Base-by-base conservation (phyloP, 2,329 filamentous ascomycete species). In the Cryoendolithus antarcticus region DNA sequence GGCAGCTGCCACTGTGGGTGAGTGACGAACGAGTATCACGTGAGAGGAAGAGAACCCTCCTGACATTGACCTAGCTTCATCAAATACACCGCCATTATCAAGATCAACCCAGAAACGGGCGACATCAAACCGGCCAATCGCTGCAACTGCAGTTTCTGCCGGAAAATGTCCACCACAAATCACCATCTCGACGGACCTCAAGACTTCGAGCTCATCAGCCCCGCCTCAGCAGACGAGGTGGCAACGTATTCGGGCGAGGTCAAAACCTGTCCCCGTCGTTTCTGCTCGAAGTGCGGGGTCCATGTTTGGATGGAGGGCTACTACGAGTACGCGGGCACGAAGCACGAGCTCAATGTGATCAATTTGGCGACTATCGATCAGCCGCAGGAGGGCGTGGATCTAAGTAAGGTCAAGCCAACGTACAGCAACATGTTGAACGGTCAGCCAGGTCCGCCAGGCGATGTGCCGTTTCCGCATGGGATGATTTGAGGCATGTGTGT, bases 291-390 rank as follows among this genome's bases (percentile, higher is more conserved):
- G 8, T 42, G 40, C 8, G 40, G 40, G 4, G 24, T 32, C 19
- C 40, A 42, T 13, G 36, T 42, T 7, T 38, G 35, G 40, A 42
- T 42, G 40, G 24, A 42, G 3, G 40, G 40, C 10, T 37, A 30
- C 12, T 42, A 39, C 29, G 29, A 34, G 4, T 10, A 40, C n/a
- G 15, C 38, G 11, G 32, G 44, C 11, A 24, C 37, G n/a, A 36
- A 29, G 39, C 21, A 30, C 30, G 34, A 36, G n/a, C 12, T 46
- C 9, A 42, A 43, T 12, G 32, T 32, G 11, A 34, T 48, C 15
- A 48, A 48, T 34, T 5, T 47, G 24, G 40, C 42, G 2, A 48
- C 44, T 6, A 35, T 48, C 9, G 44, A 48, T 39, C 44, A 45
- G 34, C 42, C 40, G 30, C 34, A 43, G 34, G 44, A 41, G 10